Evolutionary conservation across 495 filamentous ascomycete species (phyloP), one percentile per base, ranked within the genome.

Genomic region (Penicillium roqueforti): DNA sequence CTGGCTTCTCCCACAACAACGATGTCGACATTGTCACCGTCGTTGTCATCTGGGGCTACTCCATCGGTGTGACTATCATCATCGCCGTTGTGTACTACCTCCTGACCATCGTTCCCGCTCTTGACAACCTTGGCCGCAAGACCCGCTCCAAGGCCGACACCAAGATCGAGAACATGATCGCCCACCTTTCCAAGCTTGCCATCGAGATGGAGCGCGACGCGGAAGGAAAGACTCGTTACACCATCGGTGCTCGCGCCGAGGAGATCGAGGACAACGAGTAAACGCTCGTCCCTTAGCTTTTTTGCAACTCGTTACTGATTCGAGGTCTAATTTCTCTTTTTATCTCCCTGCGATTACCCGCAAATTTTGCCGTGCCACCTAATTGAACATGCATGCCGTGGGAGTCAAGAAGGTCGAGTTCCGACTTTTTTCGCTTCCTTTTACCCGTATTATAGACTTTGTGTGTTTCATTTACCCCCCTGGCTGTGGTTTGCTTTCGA

Each of bases 151-250:
- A 76, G 59, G 80, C 81, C 59, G 87, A 91, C 69, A 87, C 85
- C 65, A 76, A 84, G 67, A 86, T 90, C 72, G 87, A 91, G 84
- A 89, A 91, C 75, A 84, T 88, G 72, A 78, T 91, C 65, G 79
- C 77, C 38, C 84, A 86, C 68, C 75, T 91, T 41, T 82, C 81
- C 77, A 89, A 89, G 77, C 78, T 90, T 44, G 84, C 87, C 48
- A 70, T 90, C 51, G 83, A 87, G 70, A 86, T 87, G 69, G 86
- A 87, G 73, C 73, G 58, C 42, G 77, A 78, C 51, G 68, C 70
- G 32, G 67, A 80, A 53, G 83, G 83, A 65, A 76, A 75, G 44
- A 72, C 74, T 59, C 75, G 83, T 47, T 89, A 79, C 73, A 75
- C 79, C 61, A 65, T 91, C 37, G 79, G 75, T 53, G 72, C 80